Conservation (phyloP, 116 monocot genomes). For the Thalassia testudinum region DNA sequence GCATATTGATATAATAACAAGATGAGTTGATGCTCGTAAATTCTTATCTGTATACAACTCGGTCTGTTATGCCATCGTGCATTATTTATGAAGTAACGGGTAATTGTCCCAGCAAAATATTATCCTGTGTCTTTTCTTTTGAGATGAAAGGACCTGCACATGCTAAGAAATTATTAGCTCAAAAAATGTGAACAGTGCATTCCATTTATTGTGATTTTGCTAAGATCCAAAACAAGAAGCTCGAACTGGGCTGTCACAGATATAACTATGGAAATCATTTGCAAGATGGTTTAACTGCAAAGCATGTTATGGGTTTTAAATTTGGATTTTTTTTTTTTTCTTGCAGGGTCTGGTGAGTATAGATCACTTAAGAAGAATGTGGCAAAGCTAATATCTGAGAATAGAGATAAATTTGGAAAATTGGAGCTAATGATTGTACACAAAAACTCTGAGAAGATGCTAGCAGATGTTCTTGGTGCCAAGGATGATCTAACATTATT, state of each 20-base stretch:
- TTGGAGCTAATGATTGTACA: constrained; percentile 67
- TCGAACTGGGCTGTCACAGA: neutral
- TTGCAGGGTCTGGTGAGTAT: constrained; percentile 84
- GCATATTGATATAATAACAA: no score
- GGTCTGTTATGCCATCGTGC: no score
- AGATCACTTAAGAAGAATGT: constrained; percentile 72
- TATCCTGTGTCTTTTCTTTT: no score
- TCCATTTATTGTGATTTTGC: neutral
- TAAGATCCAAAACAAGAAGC: no score
- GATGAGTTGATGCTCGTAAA: no score
- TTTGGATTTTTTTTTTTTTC: neutral
- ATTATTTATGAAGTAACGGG: no score
- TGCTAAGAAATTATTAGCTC: no score
- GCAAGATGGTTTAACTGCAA: neutral
- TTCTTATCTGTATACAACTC: no score
- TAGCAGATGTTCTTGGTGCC: constrained; percentile 64
- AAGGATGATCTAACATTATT: constrained; percentile 46
- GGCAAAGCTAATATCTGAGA: constrained; percentile 14
- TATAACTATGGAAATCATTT: neutral
- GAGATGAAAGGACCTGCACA: no score
- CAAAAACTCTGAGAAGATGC: constrained; percentile 64
- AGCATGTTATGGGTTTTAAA: neutral
- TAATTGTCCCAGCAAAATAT: no score
- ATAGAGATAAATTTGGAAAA: constrained; percentile 19
- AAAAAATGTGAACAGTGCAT: neutral